phyloP scores from a whole-genome alignment of 495 filamentous ascomycete species.

The Cudoniella acicularis region DNA sequence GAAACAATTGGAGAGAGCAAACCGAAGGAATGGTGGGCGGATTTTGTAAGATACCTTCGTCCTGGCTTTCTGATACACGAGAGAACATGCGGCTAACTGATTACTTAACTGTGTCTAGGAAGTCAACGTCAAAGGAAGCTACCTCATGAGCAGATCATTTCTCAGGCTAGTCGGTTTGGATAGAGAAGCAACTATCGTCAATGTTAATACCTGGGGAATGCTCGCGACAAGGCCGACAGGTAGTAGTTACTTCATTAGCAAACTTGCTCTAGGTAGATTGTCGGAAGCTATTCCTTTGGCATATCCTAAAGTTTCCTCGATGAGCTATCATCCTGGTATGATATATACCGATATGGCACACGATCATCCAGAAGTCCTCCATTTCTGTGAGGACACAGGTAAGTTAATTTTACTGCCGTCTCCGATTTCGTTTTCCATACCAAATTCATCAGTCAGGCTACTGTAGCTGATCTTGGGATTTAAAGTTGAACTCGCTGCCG shows the following conservation, averaged over 20 bases:
- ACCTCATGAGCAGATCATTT: background rate
- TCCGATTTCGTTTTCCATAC: too few relatives aligned
- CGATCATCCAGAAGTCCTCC: background rate
- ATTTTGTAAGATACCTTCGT: constrained; percentile 38
- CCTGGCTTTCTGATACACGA: constrained; percentile 34
- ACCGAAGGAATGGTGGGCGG: constrained; percentile 37
- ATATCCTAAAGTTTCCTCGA: constrained; percentile 33
- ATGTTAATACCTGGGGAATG: constrained; percentile 30
- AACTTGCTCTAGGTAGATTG: constrained; percentile 31
- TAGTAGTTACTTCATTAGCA: constrained; percentile 35
- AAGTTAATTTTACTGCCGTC: too few relatives aligned
- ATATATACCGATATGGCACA: constrained; percentile 32
- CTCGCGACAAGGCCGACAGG: constrained; percentile 24
- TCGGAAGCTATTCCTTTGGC: constrained; percentile 35
- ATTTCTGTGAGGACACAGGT: constrained; percentile 28
- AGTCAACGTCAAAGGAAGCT: background rate
- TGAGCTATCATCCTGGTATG: constrained; percentile 38
- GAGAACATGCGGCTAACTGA: constrained; percentile 2
- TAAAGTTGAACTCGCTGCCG: constrained; percentile 31
- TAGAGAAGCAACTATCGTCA: constrained; percentile 35
- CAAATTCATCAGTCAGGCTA: too few relatives aligned
- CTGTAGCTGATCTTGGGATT: too few relatives aligned
- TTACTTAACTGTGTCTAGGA: background rate
- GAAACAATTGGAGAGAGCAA: constrained; percentile 27
- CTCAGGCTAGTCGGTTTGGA: constrained; percentile 15